Percentiles rank a stretch among this genome's conserved stretches.
These are phyloP conservation scores for Hypoxylon sp. DNA, from an alignment of 2,329 filamentous ascomycete genomes.

Conservation along the genomic window DNA sequence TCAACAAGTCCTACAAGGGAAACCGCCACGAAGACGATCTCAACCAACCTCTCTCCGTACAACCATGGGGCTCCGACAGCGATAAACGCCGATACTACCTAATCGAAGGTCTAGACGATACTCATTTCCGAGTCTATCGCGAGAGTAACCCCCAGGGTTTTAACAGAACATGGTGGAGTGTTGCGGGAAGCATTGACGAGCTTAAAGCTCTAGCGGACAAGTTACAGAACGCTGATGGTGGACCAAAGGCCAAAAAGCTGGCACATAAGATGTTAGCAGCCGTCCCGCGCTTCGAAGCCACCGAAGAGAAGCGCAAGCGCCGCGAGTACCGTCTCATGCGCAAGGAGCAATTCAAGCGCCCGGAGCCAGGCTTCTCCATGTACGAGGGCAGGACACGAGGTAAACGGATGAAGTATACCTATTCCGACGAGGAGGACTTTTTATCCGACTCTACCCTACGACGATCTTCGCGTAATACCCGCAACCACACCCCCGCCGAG, in stretches of 20 bases:
- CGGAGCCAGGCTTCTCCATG: slow-evolving; percentile 89
- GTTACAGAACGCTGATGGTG: slow-evolving; percentile 81
- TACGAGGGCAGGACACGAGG: slow-evolving; percentile 97
- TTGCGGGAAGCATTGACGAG: slow-evolving; percentile 92
- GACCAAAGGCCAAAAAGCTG: slow-evolving; percentile 83
- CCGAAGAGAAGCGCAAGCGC: slow-evolving; percentile 95
- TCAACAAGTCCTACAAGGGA: slow-evolving; percentile 92
- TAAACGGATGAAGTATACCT: slow-evolving; percentile 97
- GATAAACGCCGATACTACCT: slow-evolving; percentile 95
- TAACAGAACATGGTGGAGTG: slow-evolving; percentile 89
- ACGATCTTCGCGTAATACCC: slow-evolving; percentile 81
- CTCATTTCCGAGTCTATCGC: slow-evolving; percentile 91
- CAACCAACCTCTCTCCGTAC: slow-evolving; percentile 90
- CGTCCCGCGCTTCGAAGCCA: slow-evolving; percentile 91
- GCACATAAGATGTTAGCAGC: slow-evolving; percentile 83
- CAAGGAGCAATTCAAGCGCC: slow-evolving; percentile 88
- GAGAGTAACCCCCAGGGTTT: slow-evolving; percentile 88
- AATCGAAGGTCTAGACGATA: slow-evolving; percentile 94
- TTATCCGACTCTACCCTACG: slow-evolving; percentile 75
- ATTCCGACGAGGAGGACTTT: slow-evolving; percentile 86
- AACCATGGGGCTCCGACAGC: slow-evolving; percentile 90
- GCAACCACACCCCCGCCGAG: slow-evolving; percentile 80
- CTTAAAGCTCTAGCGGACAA: slow-evolving; percentile 81
- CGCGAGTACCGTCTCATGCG: slow-evolving; percentile 91
- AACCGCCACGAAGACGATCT: slow-evolving; percentile 82